These are phyloP conservation scores for Physcomitrellopsis africana DNA, from an alignment of 225 moss, liverwort and hornwort genomes.

Conservation along the genomic window DNA sequence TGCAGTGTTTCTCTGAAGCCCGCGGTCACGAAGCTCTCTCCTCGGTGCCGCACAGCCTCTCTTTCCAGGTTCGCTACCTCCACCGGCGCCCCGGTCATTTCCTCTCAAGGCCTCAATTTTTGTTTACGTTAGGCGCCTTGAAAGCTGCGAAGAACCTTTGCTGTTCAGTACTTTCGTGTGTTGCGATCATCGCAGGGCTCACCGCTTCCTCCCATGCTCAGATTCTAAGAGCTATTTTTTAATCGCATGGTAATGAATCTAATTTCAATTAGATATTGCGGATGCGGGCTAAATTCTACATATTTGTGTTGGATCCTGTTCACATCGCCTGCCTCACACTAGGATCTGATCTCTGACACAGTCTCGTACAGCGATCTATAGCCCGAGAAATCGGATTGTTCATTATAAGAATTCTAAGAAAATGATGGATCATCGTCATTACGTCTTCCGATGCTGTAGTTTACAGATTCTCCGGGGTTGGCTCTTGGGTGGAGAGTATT, in stretches of 20 bases:
- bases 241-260: background rate
- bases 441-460: no score
- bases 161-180: no score
- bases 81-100: background rate
- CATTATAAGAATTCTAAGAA: no score
- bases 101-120: no score
- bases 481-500: no score
- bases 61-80: constrained; percentile 72
- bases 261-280: constrained; percentile 22
- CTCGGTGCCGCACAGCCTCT: constrained; percentile 79
- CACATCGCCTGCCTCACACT: constrained; percentile 5
- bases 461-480: no score
- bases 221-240: background rate
- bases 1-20: constrained; percentile 84
- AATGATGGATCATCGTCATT: no score
- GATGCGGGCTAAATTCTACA: background rate
- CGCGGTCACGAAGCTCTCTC: constrained; percentile 71
- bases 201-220: background rate
- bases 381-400: no score
- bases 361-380: no score
- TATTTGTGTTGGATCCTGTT: background rate
- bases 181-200: constrained; percentile 9
- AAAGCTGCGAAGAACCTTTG: no score
- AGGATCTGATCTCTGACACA: constrained; percentile 30
- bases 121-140: no score